Evolutionary conservation across 179 eudicot species (phyloP).

Genomic region (Silene noctiflora): DNA sequence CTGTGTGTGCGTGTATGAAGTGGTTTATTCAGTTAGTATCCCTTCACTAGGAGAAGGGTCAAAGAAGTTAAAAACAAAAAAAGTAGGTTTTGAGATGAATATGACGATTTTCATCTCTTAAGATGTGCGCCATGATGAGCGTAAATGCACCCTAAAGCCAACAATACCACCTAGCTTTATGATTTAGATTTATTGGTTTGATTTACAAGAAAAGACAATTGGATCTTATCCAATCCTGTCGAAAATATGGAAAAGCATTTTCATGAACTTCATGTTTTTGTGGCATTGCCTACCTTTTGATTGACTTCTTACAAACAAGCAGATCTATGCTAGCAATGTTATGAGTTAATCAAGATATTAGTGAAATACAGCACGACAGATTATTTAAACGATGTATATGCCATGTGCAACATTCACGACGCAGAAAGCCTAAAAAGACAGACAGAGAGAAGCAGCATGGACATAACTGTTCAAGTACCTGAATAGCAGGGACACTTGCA

Average conservation of each 20-base stretch:
- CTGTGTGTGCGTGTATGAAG: conserved; percentile 35
- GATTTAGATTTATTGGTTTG: conserved; percentile 38
- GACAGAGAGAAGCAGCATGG: background rate
- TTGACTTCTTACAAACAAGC: conserved; percentile 7
- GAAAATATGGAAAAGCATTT: conserved; percentile 23
- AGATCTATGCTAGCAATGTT: conserved; percentile 5
- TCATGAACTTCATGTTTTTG: conserved; percentile 20
- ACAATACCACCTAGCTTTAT: conserved; percentile 22
- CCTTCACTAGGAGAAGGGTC: conserved; percentile 35
- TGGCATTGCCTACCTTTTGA: conserved; percentile 12
- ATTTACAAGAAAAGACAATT: conserved; percentile 24
- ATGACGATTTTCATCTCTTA: conserved; percentile 35
- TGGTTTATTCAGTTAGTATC: conserved; percentile 31
- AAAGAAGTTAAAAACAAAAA: conserved; percentile 22
- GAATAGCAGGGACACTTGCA: conserved; percentile 11
- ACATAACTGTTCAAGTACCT: conserved; percentile 11
- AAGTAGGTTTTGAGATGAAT: conserved; percentile 35
- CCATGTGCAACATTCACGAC: conserved; percentile 11
- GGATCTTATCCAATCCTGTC: conserved; percentile 24
- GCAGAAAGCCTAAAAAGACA: conserved; percentile 4
- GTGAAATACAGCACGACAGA: background rate
- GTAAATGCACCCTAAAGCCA: conserved; percentile 17
- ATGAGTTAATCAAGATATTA: background rate
- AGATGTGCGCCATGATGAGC: conserved; percentile 29
- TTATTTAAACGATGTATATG: conserved; percentile 7